Conservation (phyloP, 495 filamentous ascomycete species). For the Cercophora samala region DNA sequence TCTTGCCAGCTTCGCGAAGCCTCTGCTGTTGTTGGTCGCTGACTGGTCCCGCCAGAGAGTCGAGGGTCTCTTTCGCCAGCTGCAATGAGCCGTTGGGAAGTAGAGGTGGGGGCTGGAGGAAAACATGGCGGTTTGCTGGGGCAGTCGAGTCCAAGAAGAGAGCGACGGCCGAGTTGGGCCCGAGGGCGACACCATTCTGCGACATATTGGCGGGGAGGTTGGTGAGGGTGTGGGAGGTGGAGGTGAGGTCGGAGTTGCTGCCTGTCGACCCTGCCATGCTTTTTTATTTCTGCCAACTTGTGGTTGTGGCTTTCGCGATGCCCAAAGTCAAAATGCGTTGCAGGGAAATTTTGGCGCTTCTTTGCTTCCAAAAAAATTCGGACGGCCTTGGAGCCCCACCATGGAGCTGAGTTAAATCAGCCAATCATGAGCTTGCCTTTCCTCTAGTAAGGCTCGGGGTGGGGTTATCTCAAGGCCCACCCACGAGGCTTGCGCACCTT, state of each 20-base stretch:
- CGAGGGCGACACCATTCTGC: conserved; percentile 14
- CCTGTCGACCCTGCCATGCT: conserved; percentile 48
- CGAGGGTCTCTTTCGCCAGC: conserved; percentile 71
- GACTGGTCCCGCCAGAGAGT: conserved; percentile 67
- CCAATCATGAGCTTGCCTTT: neutral
- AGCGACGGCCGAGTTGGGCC: conserved; percentile 37
- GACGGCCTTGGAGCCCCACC: conserved; percentile 18
- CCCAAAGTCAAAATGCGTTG: neutral
- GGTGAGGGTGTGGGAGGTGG: conserved; percentile 55
- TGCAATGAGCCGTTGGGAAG: conserved; percentile 63
- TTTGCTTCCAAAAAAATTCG: conserved; percentile 18
- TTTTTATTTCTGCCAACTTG: neutral
- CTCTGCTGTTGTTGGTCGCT: conserved; percentile 60
- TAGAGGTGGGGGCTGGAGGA: conserved; percentile 63
- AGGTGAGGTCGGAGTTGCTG: conserved; percentile 52
- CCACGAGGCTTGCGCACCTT: neutral
- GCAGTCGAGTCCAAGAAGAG: conserved; percentile 48
- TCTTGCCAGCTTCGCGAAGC: conserved; percentile 56
- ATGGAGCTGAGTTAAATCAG: conserved; percentile 10
- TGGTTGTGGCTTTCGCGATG: conserved; percentile 4
- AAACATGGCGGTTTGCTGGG: conserved; percentile 53
- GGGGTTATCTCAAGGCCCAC: neutral
- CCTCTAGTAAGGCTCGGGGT: neutral
- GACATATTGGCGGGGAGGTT: conserved; percentile 39
- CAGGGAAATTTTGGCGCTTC: conserved; percentile 9